Evolutionary conservation across 106 monocot genomes (phyloP).

Genomic region (Amphibolis antarctica): DNA sequence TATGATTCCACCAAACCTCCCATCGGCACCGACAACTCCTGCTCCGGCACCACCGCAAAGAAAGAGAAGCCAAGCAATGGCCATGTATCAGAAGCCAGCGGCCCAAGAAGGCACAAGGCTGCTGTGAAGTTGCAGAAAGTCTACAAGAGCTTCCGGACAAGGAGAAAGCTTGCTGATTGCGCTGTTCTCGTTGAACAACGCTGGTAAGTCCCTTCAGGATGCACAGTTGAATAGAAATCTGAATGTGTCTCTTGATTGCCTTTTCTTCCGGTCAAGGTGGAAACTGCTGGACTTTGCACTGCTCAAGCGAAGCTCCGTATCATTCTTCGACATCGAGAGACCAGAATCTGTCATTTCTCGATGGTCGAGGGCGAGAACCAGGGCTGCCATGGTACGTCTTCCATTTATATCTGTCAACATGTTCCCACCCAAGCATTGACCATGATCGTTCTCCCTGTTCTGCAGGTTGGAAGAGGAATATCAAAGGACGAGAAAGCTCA

Average conservation of each 20-base stretch:
- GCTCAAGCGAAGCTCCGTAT: slow-evolving; percentile 79
- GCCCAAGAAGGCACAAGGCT: slow-evolving; percentile 50
- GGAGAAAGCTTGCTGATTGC: slow-evolving; percentile 80
- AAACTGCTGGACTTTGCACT: slow-evolving; percentile 88
- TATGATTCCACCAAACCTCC: background rate
- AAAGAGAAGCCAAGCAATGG: background rate
- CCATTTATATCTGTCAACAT: too few relatives aligned
- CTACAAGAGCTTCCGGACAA: slow-evolving; percentile 77
- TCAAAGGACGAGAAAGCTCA: slow-evolving; percentile 80
- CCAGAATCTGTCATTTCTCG: slow-evolving; percentile 68
- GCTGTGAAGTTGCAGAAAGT: slow-evolving; percentile 84
- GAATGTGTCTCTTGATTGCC: background rate
- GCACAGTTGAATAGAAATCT: too few relatives aligned
- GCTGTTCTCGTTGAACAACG: slow-evolving; percentile 80
- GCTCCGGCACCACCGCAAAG: slow-evolving; percentile 6
- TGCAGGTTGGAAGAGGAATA: slow-evolving; percentile 86
- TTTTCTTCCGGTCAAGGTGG: slow-evolving; percentile 41
- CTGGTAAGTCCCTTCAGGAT: slow-evolving; percentile 47
- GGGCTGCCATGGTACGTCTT: slow-evolving; percentile 76
- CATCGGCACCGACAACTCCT: background rate
- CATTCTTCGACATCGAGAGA: slow-evolving; percentile 70
- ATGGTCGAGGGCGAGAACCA: slow-evolving; percentile 79
- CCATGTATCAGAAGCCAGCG: slow-evolving; percentile 10
- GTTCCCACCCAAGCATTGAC: too few relatives aligned
- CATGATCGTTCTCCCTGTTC: too few relatives aligned